Base-by-base conservation (phyloP, 352 stramenopile genomes). In the Pythium folliculosum region DNA sequence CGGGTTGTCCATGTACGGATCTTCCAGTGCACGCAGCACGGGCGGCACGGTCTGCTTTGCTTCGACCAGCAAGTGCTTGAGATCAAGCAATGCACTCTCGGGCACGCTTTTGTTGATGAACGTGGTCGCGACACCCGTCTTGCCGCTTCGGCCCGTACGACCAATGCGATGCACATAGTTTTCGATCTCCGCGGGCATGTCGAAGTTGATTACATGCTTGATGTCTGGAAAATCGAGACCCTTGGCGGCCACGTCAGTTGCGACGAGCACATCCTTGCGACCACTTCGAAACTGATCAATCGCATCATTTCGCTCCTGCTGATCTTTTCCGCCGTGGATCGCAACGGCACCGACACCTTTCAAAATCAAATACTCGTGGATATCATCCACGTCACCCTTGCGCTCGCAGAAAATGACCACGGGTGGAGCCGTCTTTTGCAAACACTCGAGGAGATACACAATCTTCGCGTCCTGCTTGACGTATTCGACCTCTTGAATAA, bases 131-230 rank as follows among this genome's bases (percentile, higher is more conserved):
- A 99, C 96, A 37, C 86, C 86, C 2, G 97, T 99, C 74, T 99
- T 99, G 12, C 98, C 98, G 71, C 95, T 98, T 43, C 98, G 96
- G 43, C 97, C 98, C 10, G 98, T 99, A 63, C 98, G 96, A 48
- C 97, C 98, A 69, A 99, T 99, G 59, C 98, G 86, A 92, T 99
- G 98, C 43, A 99, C 97, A 77, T 99, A 99, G 77, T 99, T 99
- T 79, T 99, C 98, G 71, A 99, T 99, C 76, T 99, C 97, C 44
- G 83, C 86, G 0, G 98, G 98, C 98, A 99, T 99, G 77, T 99
- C 97, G 72, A 99, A 99, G 76, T 99, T 99, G 67, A 99, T 99
- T 17, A 99, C 98, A 76, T 99, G 97, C 77, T 99, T 97, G 72
- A 99, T 99, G 73, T 99, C 95, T 0, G 97, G 91, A 63, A 99